Conservation (phyloP, 331 rosid genomes). For the Spiraea crenata region DNA sequence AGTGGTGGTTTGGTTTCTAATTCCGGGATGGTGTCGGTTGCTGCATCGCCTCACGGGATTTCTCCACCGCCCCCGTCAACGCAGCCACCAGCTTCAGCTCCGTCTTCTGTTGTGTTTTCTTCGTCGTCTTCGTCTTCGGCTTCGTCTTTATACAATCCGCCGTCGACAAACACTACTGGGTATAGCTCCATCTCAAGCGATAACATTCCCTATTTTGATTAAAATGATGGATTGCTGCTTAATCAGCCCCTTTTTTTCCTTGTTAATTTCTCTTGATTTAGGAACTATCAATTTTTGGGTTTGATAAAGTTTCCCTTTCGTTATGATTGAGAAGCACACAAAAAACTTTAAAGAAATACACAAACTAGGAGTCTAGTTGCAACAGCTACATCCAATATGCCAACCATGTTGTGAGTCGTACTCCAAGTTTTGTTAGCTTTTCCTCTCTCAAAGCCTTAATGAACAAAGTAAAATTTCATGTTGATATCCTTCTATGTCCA, state of each 20-base stretch:
- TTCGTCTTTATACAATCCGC: conserved; percentile 54
- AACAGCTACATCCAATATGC: background rate
- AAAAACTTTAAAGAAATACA: background rate
- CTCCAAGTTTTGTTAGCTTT: conserved; percentile 1
- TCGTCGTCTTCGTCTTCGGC: conserved; percentile 62
- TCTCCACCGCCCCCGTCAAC: conserved; percentile 17
- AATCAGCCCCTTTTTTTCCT: background rate
- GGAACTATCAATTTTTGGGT: conserved; percentile 1
- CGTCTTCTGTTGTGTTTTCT: conserved; percentile 46
- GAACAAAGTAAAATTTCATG: background rate
- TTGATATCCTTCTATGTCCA: too few species aligned
- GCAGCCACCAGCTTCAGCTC: conserved; percentile 25
- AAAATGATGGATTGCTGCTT: background rate
- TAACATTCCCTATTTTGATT: conserved; percentile 60
- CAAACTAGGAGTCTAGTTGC: background rate
- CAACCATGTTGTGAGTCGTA: background rate
- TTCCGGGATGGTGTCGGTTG: conserved; percentile 36
- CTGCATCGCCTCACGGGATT: conserved; percentile 34
- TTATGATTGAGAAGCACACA: conserved; percentile 18
- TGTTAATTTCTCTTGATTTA: background rate
- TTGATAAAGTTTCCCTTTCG: conserved; percentile 6
- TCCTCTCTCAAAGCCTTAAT: background rate
- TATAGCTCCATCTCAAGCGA: conserved; percentile 68
- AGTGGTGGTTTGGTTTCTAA: conserved; percentile 36
- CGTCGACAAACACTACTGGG: conserved; percentile 52